Percentiles rank a stretch among this genome's conserved stretches.
These are phyloP conservation scores for Acer saccharum DNA, from an alignment of 345 rosid species.

Conservation along the genomic window DNA sequence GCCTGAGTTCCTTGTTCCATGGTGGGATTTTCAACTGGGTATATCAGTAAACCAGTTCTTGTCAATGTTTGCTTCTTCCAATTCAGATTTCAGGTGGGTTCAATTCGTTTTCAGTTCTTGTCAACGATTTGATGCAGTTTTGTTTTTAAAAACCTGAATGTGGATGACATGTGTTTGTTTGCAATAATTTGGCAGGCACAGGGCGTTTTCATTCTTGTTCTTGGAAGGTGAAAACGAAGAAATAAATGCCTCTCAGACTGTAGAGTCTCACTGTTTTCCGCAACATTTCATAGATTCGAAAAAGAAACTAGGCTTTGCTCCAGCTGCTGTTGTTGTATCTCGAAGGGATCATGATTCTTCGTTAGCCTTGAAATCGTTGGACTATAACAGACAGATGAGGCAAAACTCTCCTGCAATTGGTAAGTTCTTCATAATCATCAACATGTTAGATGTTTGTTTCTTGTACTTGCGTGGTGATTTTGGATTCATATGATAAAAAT, in stretches of 20 bases:
- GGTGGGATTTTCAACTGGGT: slow-evolving; percentile 96
- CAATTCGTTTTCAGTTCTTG: not conserved
- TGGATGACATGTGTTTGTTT: not conserved
- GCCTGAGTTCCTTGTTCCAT: slow-evolving; percentile 85
- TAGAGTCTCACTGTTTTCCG: slow-evolving; percentile 82
- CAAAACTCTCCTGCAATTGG: slow-evolving; percentile 56
- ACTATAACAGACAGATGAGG: slow-evolving; percentile 62
- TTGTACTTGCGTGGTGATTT: slow-evolving; percentile 4
- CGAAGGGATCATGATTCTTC: slow-evolving; percentile 62
- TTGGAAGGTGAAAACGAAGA: slow-evolving; percentile 80
- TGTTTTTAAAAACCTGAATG: not conserved
- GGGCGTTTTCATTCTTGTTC: slow-evolving; percentile 87
- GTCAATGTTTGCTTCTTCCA: slow-evolving; percentile 76
- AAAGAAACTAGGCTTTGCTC: slow-evolving; percentile 71
- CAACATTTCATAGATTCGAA: slow-evolving; percentile 72
- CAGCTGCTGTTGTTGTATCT: slow-evolving; percentile 77
- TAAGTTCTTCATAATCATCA: slow-evolving; percentile 31
- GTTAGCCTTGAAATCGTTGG: slow-evolving; percentile 52
- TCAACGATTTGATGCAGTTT: slow-evolving; percentile 8
- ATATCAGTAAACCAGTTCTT: slow-evolving; percentile 91
- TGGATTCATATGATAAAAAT: not conserved
- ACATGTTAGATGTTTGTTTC: not conserved
- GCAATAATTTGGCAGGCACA: slow-evolving; percentile 51
- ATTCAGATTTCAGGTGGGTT: slow-evolving; percentile 77
- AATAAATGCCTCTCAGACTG: slow-evolving; percentile 66